Conservation (phyloP, 257 asterid species). For the Verbena officinalis region DNA sequence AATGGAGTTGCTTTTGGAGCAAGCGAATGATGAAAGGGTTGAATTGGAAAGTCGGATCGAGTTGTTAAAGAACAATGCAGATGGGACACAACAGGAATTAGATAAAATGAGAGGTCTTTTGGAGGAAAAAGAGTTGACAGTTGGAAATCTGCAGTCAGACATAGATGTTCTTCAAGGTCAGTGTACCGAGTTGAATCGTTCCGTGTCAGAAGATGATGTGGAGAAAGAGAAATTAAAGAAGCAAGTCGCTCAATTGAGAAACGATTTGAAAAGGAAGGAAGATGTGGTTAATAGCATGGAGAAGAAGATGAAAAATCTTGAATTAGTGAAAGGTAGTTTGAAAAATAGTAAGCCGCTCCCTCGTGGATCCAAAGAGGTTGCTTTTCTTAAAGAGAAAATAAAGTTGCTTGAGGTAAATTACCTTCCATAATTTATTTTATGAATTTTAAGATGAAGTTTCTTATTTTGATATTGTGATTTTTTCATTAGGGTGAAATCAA, state of each 20-base stretch:
- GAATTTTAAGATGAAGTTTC: no score
- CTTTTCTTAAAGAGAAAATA: slow-evolving; percentile 70
- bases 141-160: slow-evolving; percentile 45
- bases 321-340: slow-evolving; percentile 42
- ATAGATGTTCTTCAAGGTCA: slow-evolving; percentile 44
- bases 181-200: slow-evolving; percentile 40
- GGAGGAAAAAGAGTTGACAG: slow-evolving; percentile 53
- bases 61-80: slow-evolving; percentile 44
- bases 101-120: slow-evolving; percentile 35
- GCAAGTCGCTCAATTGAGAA: slow-evolving; percentile 54
- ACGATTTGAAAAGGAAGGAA: slow-evolving; percentile 63
- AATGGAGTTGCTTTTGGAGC: slow-evolving; percentile 46
- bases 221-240: slow-evolving; percentile 67
- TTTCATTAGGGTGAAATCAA: slow-evolving; percentile 61
- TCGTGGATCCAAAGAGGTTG: slow-evolving; percentile 61
- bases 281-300: slow-evolving; percentile 48
- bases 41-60: slow-evolving; percentile 50
- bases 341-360: slow-evolving; percentile 43
- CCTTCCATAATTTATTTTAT: no score
- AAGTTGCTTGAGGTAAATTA: slow-evolving; percentile 73
- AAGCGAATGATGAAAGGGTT: slow-evolving; percentile 46
- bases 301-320: slow-evolving; percentile 57
- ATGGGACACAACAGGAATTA: slow-evolving; percentile 40
- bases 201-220: slow-evolving; percentile 40
- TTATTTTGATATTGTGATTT: slow-evolving; percentile 10